These are phyloP conservation scores for Colletotrichum tofieldiae DNA, from an alignment of 2,329 filamentous ascomycete species.

Conservation along the genomic window DNA sequence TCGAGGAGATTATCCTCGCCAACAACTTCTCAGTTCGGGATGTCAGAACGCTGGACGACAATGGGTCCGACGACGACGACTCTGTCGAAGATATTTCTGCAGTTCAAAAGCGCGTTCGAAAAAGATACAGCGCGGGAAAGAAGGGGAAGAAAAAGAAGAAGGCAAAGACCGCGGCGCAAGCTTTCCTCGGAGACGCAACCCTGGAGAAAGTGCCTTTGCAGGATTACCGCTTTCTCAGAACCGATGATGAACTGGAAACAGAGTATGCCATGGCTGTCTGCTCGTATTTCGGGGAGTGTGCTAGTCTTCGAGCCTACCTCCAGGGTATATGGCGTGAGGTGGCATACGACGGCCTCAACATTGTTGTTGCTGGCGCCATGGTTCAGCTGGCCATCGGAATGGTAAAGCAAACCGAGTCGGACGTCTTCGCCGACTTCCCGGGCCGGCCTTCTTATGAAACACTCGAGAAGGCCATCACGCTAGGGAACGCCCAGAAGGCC, in stretches of 20 bases:
- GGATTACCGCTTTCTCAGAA: conserved; percentile 60
- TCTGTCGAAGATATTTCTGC: neutral
- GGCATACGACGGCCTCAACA: conserved; percentile 61
- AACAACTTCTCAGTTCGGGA: conserved; percentile 10
- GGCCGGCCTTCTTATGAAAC: conserved; percentile 61
- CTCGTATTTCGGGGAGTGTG: conserved; percentile 55
- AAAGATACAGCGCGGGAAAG: conserved; percentile 29
- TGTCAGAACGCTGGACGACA: neutral
- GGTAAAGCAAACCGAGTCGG: conserved; percentile 55
- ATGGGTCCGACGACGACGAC: neutral
- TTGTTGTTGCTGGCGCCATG: conserved; percentile 60
- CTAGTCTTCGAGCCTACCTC: conserved; percentile 55
- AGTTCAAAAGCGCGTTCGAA: conserved; percentile 39
- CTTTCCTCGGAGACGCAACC: conserved; percentile 3
- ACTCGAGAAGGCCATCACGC: conserved; percentile 58
- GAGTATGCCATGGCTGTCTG: conserved; percentile 63
- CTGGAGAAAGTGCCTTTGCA: conserved; percentile 60
- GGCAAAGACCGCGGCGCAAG: conserved; percentile 48
- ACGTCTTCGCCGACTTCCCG: conserved; percentile 63
- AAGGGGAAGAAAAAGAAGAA: conserved; percentile 36
- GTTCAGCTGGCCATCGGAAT: conserved; percentile 60
- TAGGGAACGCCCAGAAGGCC: conserved; percentile 53
- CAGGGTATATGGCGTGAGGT: conserved; percentile 61
- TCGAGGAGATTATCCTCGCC: neutral
- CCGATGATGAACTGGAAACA: conserved; percentile 53